Percentiles rank a stretch among this genome's conserved stretches.
phyloP scores from a whole-genome alignment of 2,329 filamentous ascomycete genomes.

The Pseudocercospora cruenta region DNA sequence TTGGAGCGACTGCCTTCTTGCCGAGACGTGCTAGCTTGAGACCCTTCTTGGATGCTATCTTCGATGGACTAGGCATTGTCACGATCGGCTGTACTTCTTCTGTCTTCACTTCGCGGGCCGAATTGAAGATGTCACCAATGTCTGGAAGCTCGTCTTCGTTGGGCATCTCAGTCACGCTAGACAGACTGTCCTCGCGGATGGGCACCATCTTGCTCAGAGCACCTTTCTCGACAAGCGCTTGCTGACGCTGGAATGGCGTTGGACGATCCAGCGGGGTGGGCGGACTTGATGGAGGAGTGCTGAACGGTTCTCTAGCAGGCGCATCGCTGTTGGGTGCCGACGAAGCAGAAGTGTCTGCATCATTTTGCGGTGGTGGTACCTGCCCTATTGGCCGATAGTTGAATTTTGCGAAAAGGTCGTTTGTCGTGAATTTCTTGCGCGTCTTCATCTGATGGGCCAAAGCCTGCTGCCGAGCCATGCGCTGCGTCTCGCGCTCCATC shows the following conservation, averaged over 20 bases:
- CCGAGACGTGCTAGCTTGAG: constrained; percentile 41
- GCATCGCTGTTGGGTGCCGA: constrained; percentile 38
- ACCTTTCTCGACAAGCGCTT: constrained; percentile 37
- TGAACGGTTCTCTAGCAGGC: constrained; percentile 29
- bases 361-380: background rate
- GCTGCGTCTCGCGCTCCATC: constrained; percentile 92
- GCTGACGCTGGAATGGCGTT: constrained; percentile 42
- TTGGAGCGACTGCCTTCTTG: constrained; percentile 29
- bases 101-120: constrained; percentile 26
- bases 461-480: constrained; percentile 86
- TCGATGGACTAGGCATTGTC: background rate
- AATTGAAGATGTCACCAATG: constrained; percentile 35
- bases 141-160: constrained; percentile 35
- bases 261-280: constrained; percentile 45
- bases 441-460: constrained; percentile 83
- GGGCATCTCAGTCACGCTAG: constrained; percentile 31
- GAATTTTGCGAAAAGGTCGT: constrained; percentile 80
- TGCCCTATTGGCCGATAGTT: constrained; percentile 54
- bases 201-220: constrained; percentile 38
- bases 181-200: constrained; percentile 36
- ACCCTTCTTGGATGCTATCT: constrained; percentile 21
- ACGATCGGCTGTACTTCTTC: constrained; percentile 1
- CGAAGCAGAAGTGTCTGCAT: constrained; percentile 28
- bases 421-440: constrained; percentile 86
- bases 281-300: constrained; percentile 52